A percentile compares a stretch with the other conserved stretches of the same genome.
Evolutionary conservation across 495 filamentous ascomycete genomes (phyloP).

Genomic region (Astrocystis sublimbata): DNA sequence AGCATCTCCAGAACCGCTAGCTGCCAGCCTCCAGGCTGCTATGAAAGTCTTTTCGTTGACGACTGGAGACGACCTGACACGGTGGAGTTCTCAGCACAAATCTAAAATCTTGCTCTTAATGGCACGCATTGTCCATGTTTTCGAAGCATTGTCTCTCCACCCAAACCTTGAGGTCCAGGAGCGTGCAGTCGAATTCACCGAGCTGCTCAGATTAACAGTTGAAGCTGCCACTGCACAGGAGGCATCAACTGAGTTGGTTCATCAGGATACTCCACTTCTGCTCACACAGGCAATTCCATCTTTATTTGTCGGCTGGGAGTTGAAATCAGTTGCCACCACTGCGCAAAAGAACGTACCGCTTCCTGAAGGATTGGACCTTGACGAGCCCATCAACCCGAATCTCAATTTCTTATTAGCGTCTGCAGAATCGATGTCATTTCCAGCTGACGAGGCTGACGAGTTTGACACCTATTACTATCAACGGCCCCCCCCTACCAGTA

Average conservation of each 20-base stretch:
- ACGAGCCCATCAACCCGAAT: conserved; percentile 77
- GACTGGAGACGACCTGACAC: conserved; percentile 52
- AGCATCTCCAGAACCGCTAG: conserved; percentile 57
- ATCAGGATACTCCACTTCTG: conserved; percentile 71
- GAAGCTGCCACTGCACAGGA: conserved; percentile 62
- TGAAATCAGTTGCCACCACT: conserved; percentile 82
- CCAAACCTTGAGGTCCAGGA: conserved; percentile 95
- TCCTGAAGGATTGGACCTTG: conserved; percentile 70
- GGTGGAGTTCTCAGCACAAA: conserved; percentile 67
- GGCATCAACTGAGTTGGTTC: conserved; percentile 51
- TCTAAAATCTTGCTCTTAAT: conserved; percentile 72
- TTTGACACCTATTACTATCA: conserved; percentile 75
- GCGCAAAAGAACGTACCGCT: conserved; percentile 87
- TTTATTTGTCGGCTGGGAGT: conserved; percentile 78
- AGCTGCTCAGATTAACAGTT: conserved; percentile 78
- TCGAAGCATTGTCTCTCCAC: conserved; percentile 75
- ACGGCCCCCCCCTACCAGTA: conserved; percentile 41
- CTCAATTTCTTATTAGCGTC: conserved; percentile 62
- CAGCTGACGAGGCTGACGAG: conserved; percentile 59
- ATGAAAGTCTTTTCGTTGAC: conserved; percentile 79
- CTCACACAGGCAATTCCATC: conserved; percentile 86
- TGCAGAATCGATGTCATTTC: conserved; percentile 55
- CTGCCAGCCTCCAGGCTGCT: conserved; percentile 80
- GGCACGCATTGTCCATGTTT: conserved; percentile 73
- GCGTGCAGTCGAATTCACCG: conserved; percentile 85